Conservation (phyloP, 768 basidiomycete genomes). For the Pleurotus platypus region DNA sequence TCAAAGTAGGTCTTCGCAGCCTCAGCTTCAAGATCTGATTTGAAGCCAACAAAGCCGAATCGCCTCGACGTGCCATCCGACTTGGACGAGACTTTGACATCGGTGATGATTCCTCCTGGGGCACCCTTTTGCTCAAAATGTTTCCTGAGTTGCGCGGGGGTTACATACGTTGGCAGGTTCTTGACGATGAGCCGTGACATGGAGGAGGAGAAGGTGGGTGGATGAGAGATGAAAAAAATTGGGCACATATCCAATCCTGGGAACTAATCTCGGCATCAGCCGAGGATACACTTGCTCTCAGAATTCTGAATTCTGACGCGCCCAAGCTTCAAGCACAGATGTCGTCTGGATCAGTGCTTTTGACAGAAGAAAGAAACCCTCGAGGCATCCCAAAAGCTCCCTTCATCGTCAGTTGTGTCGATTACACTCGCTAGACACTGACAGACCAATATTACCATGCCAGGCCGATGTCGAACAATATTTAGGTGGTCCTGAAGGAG, state of each 20-base stretch:
- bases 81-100: constrained; percentile 77
- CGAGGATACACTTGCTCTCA: not conserved
- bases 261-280: not conserved
- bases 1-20: constrained; percentile 83
- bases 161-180: constrained; percentile 70
- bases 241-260: not conserved
- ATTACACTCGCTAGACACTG: not conserved
- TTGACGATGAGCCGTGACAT: constrained; percentile 88
- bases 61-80: constrained; percentile 76
- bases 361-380: constrained; percentile 63
- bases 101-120: constrained; percentile 74
- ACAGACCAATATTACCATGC: not conserved
- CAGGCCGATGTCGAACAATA: constrained; percentile 88
- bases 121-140: constrained; percentile 64
- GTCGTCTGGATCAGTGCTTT: constrained; percentile 17
- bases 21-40: constrained; percentile 69
- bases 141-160: constrained; percentile 57
- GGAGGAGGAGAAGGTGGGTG: not conserved
- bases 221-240: constrained; percentile 5
- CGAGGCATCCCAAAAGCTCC: constrained; percentile 94
- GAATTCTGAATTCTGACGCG: not conserved
- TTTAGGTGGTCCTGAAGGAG: constrained; percentile 73
- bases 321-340: not conserved
- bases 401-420: constrained; percentile 71
- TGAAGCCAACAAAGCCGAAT: constrained; percentile 93